Evolutionary conservation across 495 filamentous ascomycete genomes (phyloP).

Genomic region (Penicillium subrubescens): DNA sequence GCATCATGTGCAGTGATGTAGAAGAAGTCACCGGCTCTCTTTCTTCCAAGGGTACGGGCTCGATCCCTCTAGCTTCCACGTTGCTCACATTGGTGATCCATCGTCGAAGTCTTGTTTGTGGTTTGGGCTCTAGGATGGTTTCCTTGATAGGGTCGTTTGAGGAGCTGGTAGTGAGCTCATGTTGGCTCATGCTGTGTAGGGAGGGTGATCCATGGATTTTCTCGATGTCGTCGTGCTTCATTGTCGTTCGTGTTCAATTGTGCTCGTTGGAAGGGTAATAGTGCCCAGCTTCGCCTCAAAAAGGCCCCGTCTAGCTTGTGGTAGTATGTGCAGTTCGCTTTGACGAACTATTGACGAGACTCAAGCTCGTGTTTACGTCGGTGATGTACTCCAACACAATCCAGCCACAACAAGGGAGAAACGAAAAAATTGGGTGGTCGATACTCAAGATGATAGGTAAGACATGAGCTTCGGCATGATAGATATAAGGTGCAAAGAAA

Average conservation of each 20-base stretch:
- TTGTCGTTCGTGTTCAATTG: constrained; percentile 5
- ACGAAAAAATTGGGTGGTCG: background rate
- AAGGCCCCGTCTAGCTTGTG: background rate
- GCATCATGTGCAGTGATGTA: constrained; percentile 58
- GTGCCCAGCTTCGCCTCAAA: background rate
- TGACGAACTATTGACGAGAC: background rate
- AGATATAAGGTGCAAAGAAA: constrained; percentile 25
- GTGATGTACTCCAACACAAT: background rate
- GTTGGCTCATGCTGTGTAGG: constrained; percentile 18
- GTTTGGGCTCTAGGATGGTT: constrained; percentile 7
- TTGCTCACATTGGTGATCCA: constrained; percentile 46
- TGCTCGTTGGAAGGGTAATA: background rate
- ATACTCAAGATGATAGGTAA: background rate
- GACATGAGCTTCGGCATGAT: constrained; percentile 20
- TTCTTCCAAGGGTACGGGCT: constrained; percentile 61
- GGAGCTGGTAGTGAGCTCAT: constrained; percentile 24
- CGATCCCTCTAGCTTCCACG: constrained; percentile 70
- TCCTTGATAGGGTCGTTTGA: constrained; percentile 21
- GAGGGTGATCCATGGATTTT: constrained; percentile 23
- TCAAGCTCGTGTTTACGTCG: background rate
- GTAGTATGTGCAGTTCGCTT: background rate
- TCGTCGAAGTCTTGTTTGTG: constrained; percentile 28
- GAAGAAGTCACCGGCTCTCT: constrained; percentile 37
- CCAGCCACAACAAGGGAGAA: background rate
- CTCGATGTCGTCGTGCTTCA: constrained; percentile 27